Conservation (phyloP, 2,329 filamentous ascomycete species). For the Diaporthe eres region DNA sequence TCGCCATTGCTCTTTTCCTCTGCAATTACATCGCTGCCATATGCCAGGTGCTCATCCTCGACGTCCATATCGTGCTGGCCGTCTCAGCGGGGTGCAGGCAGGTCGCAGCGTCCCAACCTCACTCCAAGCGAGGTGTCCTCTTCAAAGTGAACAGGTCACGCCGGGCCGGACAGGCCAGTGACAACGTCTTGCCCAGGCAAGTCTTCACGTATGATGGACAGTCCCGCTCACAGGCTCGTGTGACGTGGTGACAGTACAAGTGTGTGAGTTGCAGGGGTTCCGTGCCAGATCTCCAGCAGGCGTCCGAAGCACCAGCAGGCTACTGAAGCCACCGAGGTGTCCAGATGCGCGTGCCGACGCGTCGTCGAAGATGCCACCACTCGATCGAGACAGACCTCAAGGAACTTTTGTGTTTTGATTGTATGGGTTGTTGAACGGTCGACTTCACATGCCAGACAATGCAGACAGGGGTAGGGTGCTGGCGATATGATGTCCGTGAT, state of each 20-base stretch:
- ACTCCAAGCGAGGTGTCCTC: not conserved
- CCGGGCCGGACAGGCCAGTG: not conserved
- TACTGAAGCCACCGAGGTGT: not conserved
- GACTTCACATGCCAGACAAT: constrained; percentile 1
- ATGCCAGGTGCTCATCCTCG: constrained; percentile 17
- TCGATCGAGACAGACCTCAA: not conserved
- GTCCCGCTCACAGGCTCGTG: not conserved
- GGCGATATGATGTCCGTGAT: not conserved
- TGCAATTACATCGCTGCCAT: not conserved
- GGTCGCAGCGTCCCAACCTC: not conserved
- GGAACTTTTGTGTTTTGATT: not conserved
- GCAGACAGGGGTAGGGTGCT: constrained; percentile 2
- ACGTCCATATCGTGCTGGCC: not conserved
- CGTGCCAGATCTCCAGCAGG: not conserved
- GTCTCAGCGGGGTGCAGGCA: not conserved
- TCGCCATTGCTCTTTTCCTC: constrained; percentile 1
- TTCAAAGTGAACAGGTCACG: not conserved
- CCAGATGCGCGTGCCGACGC: not conserved
- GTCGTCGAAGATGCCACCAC: not conserved
- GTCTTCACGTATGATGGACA: not conserved
- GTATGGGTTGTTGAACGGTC: not conserved
- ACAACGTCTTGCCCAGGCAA: not conserved
- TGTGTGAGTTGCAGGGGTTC: not conserved
- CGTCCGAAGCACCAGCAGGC: not conserved
- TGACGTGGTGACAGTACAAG: not conserved